Evolutionary conservation across 1,284 basidiomycete species (phyloP).

Genomic region (Leucocoprinus gongylophorus): DNA sequence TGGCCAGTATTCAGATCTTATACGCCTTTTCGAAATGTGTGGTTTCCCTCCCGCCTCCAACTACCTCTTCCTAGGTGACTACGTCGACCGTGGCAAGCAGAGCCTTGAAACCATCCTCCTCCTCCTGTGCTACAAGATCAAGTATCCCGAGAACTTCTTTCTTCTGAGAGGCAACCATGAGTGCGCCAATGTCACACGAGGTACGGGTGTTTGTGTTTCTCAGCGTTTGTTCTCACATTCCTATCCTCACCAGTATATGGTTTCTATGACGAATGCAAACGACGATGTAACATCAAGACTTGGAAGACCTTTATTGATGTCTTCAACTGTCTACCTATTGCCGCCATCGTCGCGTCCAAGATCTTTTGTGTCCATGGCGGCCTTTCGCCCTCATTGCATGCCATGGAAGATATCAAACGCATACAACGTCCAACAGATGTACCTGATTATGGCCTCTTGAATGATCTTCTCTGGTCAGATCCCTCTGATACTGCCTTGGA

Average conservation of each 20-base stretch:
- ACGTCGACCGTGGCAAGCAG: constrained; percentile 98
- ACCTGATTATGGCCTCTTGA: constrained; percentile 97
- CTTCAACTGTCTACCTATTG: constrained; percentile 98
- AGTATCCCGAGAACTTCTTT: constrained; percentile 99
- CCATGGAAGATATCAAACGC: constrained; percentile 99
- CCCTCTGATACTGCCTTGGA: constrained; percentile 96
- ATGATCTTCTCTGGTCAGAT: constrained; percentile 98
- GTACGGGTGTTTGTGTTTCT: constrained; percentile 35
- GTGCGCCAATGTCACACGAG: constrained; percentile 98
- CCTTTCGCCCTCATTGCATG: constrained; percentile 92
- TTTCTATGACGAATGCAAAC: constrained; percentile 99
- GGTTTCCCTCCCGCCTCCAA: constrained; percentile 97
- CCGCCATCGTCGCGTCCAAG: constrained; percentile 97
- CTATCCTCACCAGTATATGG: constrained; percentile 72
- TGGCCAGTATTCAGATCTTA: constrained; percentile 97
- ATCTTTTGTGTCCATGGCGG: constrained; percentile 99
- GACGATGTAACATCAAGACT: constrained; percentile 98
- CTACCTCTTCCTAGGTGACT: constrained; percentile 98
- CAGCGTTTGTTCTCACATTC: constrained; percentile 18
- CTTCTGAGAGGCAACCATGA: constrained; percentile 97
- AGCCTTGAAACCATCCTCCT: constrained; percentile 97
- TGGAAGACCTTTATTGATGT: constrained; percentile 99
- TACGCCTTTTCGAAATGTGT: constrained; percentile 99
- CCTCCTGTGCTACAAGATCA: constrained; percentile 98
- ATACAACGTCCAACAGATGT: constrained; percentile 99